phyloP scores from a whole-genome alignment of 2,329 filamentous ascomycete species.

The Celoporthe dispersa region DNA sequence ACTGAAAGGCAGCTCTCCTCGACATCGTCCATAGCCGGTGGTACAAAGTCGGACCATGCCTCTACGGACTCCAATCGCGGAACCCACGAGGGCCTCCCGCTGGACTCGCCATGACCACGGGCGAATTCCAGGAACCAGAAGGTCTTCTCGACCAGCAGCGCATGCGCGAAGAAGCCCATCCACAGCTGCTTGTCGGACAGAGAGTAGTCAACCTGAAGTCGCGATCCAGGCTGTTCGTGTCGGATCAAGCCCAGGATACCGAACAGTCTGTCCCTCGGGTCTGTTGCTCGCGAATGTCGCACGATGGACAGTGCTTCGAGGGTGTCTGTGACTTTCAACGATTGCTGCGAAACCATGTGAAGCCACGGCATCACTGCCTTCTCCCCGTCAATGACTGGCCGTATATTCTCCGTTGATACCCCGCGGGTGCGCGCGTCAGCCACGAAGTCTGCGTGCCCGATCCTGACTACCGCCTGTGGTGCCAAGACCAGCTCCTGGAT shows the following conservation, averaged over 20 bases:
- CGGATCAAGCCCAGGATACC: not conserved
- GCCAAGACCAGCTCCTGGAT: conserved; percentile 13
- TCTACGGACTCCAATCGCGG: not conserved
- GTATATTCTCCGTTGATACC: not conserved
- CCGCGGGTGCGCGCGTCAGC: not conserved
- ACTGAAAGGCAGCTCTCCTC: not conserved
- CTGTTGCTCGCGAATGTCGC: not conserved
- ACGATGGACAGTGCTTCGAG: not conserved
- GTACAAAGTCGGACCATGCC: not conserved
- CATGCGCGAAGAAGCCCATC: not conserved
- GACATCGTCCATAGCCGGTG: not conserved
- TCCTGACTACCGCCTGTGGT: not conserved
- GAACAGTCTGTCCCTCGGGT: not conserved
- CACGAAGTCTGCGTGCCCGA: not conserved
- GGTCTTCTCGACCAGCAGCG: not conserved
- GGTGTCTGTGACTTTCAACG: not conserved
- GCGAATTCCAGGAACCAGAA: not conserved
- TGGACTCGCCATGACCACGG: not conserved
- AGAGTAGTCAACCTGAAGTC: not conserved
- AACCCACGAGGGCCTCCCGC: not conserved
- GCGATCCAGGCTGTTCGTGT: not conserved
- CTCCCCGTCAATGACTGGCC: not conserved
- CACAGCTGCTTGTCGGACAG: not conserved
- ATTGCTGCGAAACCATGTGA: not conserved
- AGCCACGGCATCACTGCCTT: not conserved